phyloP scores from a whole-genome alignment of 148 eudicot genomes.

The Arbutus unedo region DNA sequence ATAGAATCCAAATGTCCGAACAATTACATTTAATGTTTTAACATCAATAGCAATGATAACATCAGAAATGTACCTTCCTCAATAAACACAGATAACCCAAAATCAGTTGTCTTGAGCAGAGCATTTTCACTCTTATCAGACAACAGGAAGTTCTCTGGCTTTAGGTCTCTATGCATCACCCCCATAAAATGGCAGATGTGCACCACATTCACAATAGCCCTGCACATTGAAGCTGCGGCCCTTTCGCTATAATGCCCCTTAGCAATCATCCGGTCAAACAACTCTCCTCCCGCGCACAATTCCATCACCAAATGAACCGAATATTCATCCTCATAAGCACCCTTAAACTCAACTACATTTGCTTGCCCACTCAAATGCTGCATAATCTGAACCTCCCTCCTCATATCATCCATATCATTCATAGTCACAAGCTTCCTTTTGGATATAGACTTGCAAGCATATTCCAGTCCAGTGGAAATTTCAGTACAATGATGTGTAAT shows the following conservation, averaged over 20 bases:
- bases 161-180: slow-evolving; percentile 81
- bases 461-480: slow-evolving; percentile 39
- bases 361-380: slow-evolving; percentile 88
- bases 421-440: slow-evolving; percentile 68
- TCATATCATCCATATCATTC: slow-evolving; percentile 78
- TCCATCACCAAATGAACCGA: slow-evolving; percentile 85
- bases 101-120: slow-evolving; percentile 73
- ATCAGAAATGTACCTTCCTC: slow-evolving; percentile 46
- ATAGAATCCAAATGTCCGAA: too few species aligned
- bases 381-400: slow-evolving; percentile 79
- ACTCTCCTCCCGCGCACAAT: slow-evolving; percentile 80
- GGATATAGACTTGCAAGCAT: slow-evolving; percentile 76
- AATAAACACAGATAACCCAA: slow-evolving; percentile 77
- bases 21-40: too few species aligned
- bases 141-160: slow-evolving; percentile 85
- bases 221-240: slow-evolving; percentile 68
- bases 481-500: slow-evolving; percentile 58
- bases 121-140: slow-evolving; percentile 60
- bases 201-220: slow-evolving; percentile 77
- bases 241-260: slow-evolving; percentile 78
- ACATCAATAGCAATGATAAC: neutral
- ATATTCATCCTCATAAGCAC: slow-evolving; percentile 72
- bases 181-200: slow-evolving; percentile 91
- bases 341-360: slow-evolving; percentile 77
- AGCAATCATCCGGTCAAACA: slow-evolving; percentile 77